Conservation (phyloP, 2,329 filamentous ascomycete genomes). For the Trichoderma sp. region DNA sequence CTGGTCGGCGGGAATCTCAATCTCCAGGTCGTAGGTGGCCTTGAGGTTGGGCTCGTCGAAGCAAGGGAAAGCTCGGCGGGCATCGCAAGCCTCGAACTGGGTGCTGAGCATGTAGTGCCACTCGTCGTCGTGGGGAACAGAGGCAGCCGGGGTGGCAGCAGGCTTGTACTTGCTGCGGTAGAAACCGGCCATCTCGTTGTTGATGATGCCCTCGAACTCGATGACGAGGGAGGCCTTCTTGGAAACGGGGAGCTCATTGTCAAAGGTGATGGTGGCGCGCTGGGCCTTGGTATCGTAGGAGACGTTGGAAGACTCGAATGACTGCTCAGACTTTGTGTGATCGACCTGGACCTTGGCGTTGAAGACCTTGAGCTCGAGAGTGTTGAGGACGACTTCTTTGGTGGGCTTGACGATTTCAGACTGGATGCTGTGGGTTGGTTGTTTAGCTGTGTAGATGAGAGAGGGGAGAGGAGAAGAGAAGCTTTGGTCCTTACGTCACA, state of each 20-base stretch:
- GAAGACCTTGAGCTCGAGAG: conserved; percentile 77
- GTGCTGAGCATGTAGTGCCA: conserved; percentile 83
- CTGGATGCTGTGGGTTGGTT: conserved; percentile 72
- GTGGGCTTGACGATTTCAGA: conserved; percentile 69
- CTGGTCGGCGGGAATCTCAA: conserved; percentile 86
- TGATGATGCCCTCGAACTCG: conserved; percentile 77
- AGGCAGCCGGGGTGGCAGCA: conserved; percentile 64
- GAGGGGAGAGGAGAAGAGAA: not conserved
- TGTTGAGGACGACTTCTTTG: conserved; percentile 79
- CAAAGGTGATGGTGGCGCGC: conserved; percentile 75
- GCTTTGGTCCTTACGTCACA: conserved; percentile 50
- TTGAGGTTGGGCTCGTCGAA: conserved; percentile 98
- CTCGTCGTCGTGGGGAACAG: conserved; percentile 71
- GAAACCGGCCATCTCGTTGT: conserved; percentile 90
- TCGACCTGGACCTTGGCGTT: conserved; percentile 60
- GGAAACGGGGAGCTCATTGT: conserved; percentile 65
- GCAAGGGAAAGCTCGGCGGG: conserved; percentile 91
- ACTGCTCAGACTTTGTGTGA: conserved; percentile 55
- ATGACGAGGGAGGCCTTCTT: conserved; percentile 66
- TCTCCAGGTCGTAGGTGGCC: conserved; percentile 89
- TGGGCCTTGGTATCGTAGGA: conserved; percentile 81
- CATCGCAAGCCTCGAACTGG: conserved; percentile 96
- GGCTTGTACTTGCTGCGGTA: conserved; percentile 95
- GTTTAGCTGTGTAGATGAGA: not conserved
- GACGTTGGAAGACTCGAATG: conserved; percentile 63